Conservation (phyloP, 805 yeast genomes). For the Clavispora fructus region DNA sequence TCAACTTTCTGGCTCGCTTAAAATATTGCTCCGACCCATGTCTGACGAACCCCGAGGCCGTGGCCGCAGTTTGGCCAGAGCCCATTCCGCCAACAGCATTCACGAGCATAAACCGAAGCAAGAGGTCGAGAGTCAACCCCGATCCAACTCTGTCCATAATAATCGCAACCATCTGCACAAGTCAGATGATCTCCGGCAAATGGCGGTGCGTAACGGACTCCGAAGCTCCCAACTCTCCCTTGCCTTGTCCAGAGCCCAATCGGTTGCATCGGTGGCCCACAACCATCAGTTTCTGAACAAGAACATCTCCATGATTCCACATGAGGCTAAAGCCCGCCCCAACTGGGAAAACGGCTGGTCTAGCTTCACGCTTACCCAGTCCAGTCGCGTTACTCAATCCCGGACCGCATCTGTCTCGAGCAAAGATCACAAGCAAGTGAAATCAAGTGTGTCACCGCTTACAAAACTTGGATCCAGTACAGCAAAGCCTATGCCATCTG, state of each 20-base stretch:
- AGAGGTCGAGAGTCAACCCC: neutral
- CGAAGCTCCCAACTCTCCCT: constrained; percentile 1
- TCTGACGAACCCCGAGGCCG: neutral
- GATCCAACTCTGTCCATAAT: neutral
- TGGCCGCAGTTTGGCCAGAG: constrained; percentile 2
- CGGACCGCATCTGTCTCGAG: neutral
- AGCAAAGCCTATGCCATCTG: neutral
- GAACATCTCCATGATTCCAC: constrained; percentile 10
- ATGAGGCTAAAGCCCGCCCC: neutral
- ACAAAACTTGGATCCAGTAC: constrained; percentile 4
- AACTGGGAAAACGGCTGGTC: neutral
- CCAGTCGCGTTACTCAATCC: neutral
- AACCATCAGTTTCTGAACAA: constrained; percentile 3
- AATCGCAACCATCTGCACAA: neutral
- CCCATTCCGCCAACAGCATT: neutral
- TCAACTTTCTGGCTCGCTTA: too few species aligned
- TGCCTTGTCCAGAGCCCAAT: neutral
- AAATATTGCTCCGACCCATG: neutral
- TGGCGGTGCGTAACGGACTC: constrained; percentile 8
- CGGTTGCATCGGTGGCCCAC: neutral
- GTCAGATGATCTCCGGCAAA: constrained; percentile 7
- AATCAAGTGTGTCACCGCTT: constrained; percentile 11
- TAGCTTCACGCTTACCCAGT: neutral
- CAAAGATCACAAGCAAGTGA: neutral
- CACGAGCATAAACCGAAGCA: neutral